These are phyloP conservation scores for Aspergillus phoenicis DNA, from an alignment of 2,329 filamentous ascomycete species.

Conservation along the genomic window DNA sequence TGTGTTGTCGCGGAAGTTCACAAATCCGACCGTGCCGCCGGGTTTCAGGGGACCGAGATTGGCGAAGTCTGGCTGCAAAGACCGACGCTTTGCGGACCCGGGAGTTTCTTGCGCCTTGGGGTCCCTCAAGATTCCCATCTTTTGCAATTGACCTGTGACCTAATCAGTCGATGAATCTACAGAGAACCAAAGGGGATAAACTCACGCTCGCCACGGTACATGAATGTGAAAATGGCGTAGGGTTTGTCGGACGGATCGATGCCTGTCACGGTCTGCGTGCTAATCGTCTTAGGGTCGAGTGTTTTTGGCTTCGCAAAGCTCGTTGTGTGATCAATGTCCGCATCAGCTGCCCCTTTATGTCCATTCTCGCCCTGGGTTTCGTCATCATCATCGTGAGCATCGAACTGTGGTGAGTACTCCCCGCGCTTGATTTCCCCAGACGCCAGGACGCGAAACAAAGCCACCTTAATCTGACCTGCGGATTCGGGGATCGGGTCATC, in stretches of 20 bases:
- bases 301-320: constrained; percentile 97
- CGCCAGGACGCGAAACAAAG: constrained; percentile 90
- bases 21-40: constrained; percentile 86
- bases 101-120: constrained; percentile 64
- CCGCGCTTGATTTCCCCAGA: constrained; percentile 97
- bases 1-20: constrained; percentile 76
- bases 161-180: not conserved
- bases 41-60: constrained; percentile 81
- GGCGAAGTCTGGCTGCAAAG: constrained; percentile 80
- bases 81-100: constrained; percentile 72
- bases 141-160: constrained; percentile 79
- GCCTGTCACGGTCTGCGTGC: constrained; percentile 97
- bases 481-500: constrained; percentile 88
- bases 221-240: constrained; percentile 95
- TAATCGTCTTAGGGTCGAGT: constrained; percentile 94
- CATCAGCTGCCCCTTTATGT: constrained; percentile 66
- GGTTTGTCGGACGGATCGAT: constrained; percentile 95
- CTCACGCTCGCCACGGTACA: constrained; percentile 93
- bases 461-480: constrained; percentile 96
- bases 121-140: constrained; percentile 84
- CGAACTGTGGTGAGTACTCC: constrained; percentile 96
- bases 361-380: constrained; percentile 57
- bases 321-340: constrained; percentile 92
- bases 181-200: constrained; percentile 27
- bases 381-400: constrained; percentile 93